phyloP scores from a whole-genome alignment of 768 basidiomycete species.

The Porpolomopsis calyptriformis region DNA sequence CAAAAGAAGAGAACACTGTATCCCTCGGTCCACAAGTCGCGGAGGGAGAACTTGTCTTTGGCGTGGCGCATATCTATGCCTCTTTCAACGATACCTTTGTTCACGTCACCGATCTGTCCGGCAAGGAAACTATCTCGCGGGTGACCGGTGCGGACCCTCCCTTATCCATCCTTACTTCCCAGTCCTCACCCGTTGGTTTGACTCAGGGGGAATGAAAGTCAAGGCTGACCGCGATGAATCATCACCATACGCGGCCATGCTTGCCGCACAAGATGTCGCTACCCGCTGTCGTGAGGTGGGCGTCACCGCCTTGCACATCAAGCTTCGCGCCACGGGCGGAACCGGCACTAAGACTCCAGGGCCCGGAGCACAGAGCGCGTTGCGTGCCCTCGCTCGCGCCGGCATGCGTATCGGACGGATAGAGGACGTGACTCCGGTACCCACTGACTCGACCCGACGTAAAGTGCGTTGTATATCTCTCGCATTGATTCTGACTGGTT shows the following conservation, averaged over 20 bases:
- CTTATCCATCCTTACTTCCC: too few species aligned
- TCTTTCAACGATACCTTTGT: conserved; percentile 99
- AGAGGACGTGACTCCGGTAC: conserved; percentile 96
- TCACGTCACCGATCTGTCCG: conserved; percentile 96
- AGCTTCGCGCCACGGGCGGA: conserved; percentile 96
- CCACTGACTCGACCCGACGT: conserved; percentile 93
- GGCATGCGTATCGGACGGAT: conserved; percentile 98
- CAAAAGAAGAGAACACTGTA: conserved; percentile 74
- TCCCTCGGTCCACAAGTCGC: conserved; percentile 92
- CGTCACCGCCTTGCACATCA: conserved; percentile 97
- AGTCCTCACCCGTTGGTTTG: conserved; percentile 2
- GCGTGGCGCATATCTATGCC: conserved; percentile 97
- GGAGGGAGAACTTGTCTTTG: conserved; percentile 95
- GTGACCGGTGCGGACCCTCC: conserved; percentile 65
- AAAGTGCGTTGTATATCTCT: conserved; percentile 49
- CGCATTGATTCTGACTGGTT: neutral
- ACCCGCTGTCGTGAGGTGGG: conserved; percentile 96
- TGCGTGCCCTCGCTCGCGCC: conserved; percentile 95
- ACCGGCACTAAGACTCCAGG: conserved; percentile 99
- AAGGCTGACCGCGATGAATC: conserved; percentile 99
- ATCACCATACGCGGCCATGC: conserved; percentile 93
- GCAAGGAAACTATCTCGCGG: conserved; percentile 98
- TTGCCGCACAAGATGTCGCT: conserved; percentile 97
- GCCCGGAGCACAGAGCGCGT: conserved; percentile 95
- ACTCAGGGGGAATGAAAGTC: conserved; percentile 94